A percentile compares a stretch with the other conserved stretches of the same genome.
Evolutionary conservation across 257 asterid genomes (phyloP).

Genomic region (Solanum virginianum): DNA sequence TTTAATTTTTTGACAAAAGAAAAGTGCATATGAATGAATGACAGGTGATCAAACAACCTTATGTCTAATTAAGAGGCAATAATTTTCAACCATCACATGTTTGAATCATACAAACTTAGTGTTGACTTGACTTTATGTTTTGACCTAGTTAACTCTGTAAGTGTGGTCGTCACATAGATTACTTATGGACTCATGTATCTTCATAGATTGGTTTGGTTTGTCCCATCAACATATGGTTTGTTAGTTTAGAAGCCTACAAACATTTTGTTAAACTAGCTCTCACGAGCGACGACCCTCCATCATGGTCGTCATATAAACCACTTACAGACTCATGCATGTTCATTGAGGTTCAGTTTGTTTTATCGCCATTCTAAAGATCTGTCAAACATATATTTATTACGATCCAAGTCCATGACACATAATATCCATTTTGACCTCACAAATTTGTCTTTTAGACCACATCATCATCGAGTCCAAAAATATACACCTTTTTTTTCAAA

Average conservation of each 20-base stretch:
- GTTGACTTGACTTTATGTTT: background rate
- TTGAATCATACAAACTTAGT: background rate
- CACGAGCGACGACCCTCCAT: too few species aligned
- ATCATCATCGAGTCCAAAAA: background rate
- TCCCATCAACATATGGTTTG: too few species aligned
- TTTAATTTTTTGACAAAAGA: background rate
- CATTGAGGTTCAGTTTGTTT: too few species aligned
- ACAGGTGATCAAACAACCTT: background rate
- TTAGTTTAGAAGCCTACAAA: too few species aligned
- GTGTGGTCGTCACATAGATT: too few species aligned
- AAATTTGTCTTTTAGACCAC: background rate
- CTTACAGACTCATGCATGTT: too few species aligned
- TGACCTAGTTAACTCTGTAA: too few species aligned
- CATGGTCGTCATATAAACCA: too few species aligned
- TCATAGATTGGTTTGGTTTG: too few species aligned
- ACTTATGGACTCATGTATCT: too few species aligned
- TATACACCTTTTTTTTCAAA: background rate
- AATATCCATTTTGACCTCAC: background rate
- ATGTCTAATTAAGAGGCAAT: background rate
- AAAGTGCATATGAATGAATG: background rate
- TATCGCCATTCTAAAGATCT: too few species aligned
- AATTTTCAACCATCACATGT: background rate
- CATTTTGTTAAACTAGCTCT: too few species aligned
- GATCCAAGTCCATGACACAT: background rate
- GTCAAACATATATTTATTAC: background rate